phyloP scores from a whole-genome alignment of 352 stramenopile genomes.

The Thraustotheca clavata region DNA sequence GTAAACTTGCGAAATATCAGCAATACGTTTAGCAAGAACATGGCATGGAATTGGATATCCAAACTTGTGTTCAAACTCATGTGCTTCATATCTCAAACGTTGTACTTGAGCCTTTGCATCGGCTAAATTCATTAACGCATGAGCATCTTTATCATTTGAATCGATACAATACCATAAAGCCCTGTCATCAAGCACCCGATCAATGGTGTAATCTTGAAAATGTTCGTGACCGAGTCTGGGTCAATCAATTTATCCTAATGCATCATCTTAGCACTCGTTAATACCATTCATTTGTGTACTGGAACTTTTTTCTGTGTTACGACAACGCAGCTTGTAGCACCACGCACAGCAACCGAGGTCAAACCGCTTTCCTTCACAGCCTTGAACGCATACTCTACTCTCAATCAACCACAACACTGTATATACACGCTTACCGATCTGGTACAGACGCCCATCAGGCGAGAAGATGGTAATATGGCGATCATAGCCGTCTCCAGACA shows the following conservation, averaged over 20 bases:
- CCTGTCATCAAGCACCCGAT: slow-evolving; percentile 96
- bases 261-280: slow-evolving; percentile 3
- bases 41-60: slow-evolving; percentile 94
- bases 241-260: slow-evolving; percentile 92
- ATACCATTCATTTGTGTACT: slow-evolving; percentile 30
- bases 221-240: slow-evolving; percentile 91
- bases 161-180: slow-evolving; percentile 44
- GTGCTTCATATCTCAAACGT: slow-evolving; percentile 93
- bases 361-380: slow-evolving; percentile 89
- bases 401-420: background rate
- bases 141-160: background rate
- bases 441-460: slow-evolving; percentile 96
- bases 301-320: slow-evolving; percentile 99
- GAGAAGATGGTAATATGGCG: slow-evolving; percentile 98
- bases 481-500: slow-evolving; percentile 86
- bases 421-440: slow-evolving; percentile 92
- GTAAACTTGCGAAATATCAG: slow-evolving; percentile 95
- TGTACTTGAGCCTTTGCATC: slow-evolving; percentile 91
- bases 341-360: slow-evolving; percentile 94
- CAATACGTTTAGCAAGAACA: slow-evolving; percentile 94
- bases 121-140: slow-evolving; percentile 30
- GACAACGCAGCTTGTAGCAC: slow-evolving; percentile 89
- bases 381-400: slow-evolving; percentile 97
- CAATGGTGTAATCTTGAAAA: slow-evolving; percentile 94
- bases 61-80: slow-evolving; percentile 96